Evolutionary conservation across 1,284 basidiomycete genomes (phyloP), one percentile per base, ranked within the genome.

Genomic region (Boletellus deceptivus): DNA sequence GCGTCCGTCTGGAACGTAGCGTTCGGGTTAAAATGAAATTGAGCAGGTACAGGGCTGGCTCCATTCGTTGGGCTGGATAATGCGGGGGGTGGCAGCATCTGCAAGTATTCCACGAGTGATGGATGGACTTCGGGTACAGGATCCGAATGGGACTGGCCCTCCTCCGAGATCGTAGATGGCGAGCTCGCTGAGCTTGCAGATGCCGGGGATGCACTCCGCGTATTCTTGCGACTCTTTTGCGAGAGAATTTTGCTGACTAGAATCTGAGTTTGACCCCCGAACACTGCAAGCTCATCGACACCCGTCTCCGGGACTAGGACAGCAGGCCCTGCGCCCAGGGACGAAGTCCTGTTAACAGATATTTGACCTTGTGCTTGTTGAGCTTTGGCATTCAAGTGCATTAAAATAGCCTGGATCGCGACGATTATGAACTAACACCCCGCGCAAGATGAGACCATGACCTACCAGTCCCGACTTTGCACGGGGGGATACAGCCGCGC

Each of bases 231-330:
- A 46, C 63, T 68, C 44, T 60, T 58, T 14, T 58, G 57, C 13
- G 72, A 72, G 33, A 81, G 67, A 43, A 80, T 65, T 56, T 72
- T 81, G 67, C 75, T 81, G 44, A 84, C 80, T 17, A 82, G 58
- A 34, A 81, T 72, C 38, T 73, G 72, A 8, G 80, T 82, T 55
- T 80, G 79, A 5, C 79, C 83, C 41, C 83, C 83, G 47, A 85
- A 84, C n/a, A 85, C 72, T 17, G 83, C 81, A 17, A 86, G 73
- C 59, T 84, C 82, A 55, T 85, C 74, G 36, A 76, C 79, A 46
- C 80, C 78, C 58, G 80, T 80, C 37, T 78, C 65, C 8, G 73
- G 67, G 20, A 63, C 64, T 9, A 71, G 63, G 43, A 65, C 59
- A 20, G 67, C 49, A 49, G 67, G 57, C 53, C 68, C 71, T n/a